Percentiles rank a stretch among this genome's conserved stretches.
Evolutionary conservation across 2,329 filamentous ascomycete genomes (phyloP).

Genomic region (Fusarium euwallaceae): DNA sequence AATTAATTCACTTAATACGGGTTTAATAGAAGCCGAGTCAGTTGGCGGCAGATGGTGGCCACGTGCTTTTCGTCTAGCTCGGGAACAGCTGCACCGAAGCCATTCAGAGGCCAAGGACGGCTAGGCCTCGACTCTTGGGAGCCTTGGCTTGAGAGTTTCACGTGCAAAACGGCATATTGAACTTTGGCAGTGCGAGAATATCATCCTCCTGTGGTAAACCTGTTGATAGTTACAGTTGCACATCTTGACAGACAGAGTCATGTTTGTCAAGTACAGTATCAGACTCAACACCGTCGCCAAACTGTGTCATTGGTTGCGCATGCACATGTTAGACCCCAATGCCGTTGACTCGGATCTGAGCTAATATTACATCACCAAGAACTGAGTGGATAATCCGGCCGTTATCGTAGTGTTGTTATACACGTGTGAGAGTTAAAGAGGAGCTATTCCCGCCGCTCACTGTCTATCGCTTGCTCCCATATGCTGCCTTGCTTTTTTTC

Average conservation of each 20-base stretch:
- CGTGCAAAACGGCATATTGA: not conserved
- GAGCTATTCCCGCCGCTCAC: constrained; percentile 4
- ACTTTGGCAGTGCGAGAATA: not conserved
- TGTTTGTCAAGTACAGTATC: not conserved
- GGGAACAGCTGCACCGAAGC: constrained; percentile 9
- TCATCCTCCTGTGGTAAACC: not conserved
- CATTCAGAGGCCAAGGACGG: not conserved
- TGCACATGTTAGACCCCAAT: not conserved
- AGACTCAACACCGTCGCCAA: not conserved
- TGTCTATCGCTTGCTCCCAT: constrained; percentile 8
- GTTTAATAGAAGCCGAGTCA: no score
- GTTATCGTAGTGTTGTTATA: constrained; percentile 25
- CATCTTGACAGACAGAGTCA: not conserved
- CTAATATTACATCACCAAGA: constrained; percentile 16
- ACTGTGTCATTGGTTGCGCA: not conserved
- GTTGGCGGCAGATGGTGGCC: constrained; percentile 21
- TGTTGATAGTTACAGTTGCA: not conserved
- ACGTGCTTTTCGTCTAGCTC: constrained; percentile 28
- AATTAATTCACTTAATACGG: no score
- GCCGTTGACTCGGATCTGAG: not conserved
- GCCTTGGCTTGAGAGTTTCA: constrained; percentile 1
- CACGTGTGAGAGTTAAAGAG: constrained; percentile 14
- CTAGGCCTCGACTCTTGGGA: not conserved
- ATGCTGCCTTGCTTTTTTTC: not conserved
- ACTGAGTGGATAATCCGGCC: constrained; percentile 3